A percentile compares a stretch with the other conserved stretches of the same genome.
phyloP scores from a whole-genome alignment of 2,329 filamentous ascomycete genomes.

The Arthroderma uncinatum region DNA sequence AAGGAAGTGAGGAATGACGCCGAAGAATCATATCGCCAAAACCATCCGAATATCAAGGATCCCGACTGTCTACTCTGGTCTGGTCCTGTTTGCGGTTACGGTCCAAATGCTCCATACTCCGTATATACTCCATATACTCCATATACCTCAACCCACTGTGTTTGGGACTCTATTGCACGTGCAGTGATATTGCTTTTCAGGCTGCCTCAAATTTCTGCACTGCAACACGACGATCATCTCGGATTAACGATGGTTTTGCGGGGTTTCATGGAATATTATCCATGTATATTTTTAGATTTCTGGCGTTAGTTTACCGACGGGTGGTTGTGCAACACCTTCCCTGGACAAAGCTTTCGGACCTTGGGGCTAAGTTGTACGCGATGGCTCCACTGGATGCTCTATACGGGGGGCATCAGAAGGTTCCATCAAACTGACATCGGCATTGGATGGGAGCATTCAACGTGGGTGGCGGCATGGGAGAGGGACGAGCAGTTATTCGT shows the following conservation, averaged over 20 bases:
- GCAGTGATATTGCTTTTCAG: conserved; percentile 1
- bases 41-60: neutral
- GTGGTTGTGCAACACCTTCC: neutral
- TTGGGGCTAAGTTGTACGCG: neutral
- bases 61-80: neutral
- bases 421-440: neutral
- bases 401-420: conserved; percentile 1
- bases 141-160: neutral
- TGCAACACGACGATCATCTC: conserved; percentile 6
- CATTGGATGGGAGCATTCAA: neutral
- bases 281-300: neutral
- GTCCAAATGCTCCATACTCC: neutral
- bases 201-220: neutral
- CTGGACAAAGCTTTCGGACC: neutral
- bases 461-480: neutral
- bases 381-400: neutral
- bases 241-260: neutral
- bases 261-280: neutral
- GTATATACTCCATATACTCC: neutral
- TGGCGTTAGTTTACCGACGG: neutral
- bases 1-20: neutral
- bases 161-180: neutral
- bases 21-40: neutral
- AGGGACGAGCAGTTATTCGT: neutral
- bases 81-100: neutral